Evolutionary conservation across 768 basidiomycete species (phyloP), one percentile per base, ranked within the genome.

Genomic region (Clathrus columnatus): DNA sequence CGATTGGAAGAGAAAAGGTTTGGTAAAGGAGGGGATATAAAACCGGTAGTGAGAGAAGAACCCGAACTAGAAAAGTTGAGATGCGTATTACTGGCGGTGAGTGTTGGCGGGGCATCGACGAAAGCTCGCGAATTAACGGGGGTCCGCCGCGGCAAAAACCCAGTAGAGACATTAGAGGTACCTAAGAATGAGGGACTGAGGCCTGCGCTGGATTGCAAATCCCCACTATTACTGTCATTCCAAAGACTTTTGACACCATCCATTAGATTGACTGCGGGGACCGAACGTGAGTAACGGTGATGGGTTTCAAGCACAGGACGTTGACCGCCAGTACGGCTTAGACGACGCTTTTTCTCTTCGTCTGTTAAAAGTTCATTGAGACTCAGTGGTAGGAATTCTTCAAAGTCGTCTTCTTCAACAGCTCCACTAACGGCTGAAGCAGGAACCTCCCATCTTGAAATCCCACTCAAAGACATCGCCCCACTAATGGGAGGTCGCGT

Each of bases 341-440:
- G 84, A 44, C 92, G 74, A 28, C 94, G 75, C 28, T 80, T 85
- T 60, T 85, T 78, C 70, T 97, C 95, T 61, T 85, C 86, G 0
- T 90, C 89, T 0, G 93, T 95, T 47, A 98, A 73, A 6, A 98
- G 75, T 58, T 97, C 94, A 24, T 83, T 90, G 47, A 98, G 72
- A 4, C 85, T 89, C 53, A 87, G 84, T 0, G 95, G 95, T 27
- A 98, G 67, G 66, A 97, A 88, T 55, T 92, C 93, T 64, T 92
- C 91, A 48, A 90, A 65, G 61, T 93, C 89, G 45, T 83, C 90
- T 48, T 86, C 87, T 18, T 83, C 83, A 0, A 79, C 68, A 17
- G 76, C 78, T 17, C 67, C 69, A 46, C 61, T 59, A 28, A 60
- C 51, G 24, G 57, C 61, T 4, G 52, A 59, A n/a, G 51, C 56